phyloP scores from a whole-genome alignment of 2,329 filamentous ascomycete genomes.

The Davidsoniella neocaledoniae region DNA sequence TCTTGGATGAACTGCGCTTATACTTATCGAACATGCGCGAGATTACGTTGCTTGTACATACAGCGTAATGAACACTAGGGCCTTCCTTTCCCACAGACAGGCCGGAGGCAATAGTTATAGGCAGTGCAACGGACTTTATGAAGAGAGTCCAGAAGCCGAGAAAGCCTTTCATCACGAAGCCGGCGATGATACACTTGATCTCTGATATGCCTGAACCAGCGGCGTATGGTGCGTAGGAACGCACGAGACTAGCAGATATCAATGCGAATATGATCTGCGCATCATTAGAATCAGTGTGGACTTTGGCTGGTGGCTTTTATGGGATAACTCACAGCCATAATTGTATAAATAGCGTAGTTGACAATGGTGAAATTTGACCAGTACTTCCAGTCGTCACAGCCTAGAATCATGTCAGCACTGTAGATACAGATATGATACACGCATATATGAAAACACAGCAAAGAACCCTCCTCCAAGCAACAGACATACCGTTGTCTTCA shows the following conservation, averaged over 20 bases:
- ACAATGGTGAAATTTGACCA: slow-evolving; percentile 66
- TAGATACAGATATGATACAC: not conserved
- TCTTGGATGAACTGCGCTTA: slow-evolving; percentile 79
- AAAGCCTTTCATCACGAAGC: slow-evolving; percentile 98
- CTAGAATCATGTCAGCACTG: slow-evolving; percentile 22
- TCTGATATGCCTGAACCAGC: slow-evolving; percentile 94
- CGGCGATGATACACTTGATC: slow-evolving; percentile 98
- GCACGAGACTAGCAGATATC: slow-evolving; percentile 69
- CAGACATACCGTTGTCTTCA: slow-evolving; percentile 53
- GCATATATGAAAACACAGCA: not conserved
- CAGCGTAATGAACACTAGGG: slow-evolving; percentile 95
- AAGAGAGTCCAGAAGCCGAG: slow-evolving; percentile 77
- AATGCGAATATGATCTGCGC: slow-evolving; percentile 59
- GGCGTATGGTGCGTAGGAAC: slow-evolving; percentile 84
- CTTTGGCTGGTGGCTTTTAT: not conserved
- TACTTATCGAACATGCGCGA: slow-evolving; percentile 89
- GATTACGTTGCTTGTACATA: slow-evolving; percentile 93
- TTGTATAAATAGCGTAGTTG: slow-evolving; percentile 79
- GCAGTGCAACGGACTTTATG: slow-evolving; percentile 86
- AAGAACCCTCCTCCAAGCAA: too few species aligned
- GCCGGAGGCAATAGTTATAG: slow-evolving; percentile 83
- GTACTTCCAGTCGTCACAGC: slow-evolving; percentile 72
- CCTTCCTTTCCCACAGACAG: slow-evolving; percentile 94
- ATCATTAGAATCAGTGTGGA: slow-evolving; percentile 14
- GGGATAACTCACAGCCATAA: slow-evolving; percentile 49